Evolutionary conservation across 176 grass and related monocot genomes (phyloP), one percentile per base, ranked within the genome.

Genomic region (Oryza meyeriana): DNA sequence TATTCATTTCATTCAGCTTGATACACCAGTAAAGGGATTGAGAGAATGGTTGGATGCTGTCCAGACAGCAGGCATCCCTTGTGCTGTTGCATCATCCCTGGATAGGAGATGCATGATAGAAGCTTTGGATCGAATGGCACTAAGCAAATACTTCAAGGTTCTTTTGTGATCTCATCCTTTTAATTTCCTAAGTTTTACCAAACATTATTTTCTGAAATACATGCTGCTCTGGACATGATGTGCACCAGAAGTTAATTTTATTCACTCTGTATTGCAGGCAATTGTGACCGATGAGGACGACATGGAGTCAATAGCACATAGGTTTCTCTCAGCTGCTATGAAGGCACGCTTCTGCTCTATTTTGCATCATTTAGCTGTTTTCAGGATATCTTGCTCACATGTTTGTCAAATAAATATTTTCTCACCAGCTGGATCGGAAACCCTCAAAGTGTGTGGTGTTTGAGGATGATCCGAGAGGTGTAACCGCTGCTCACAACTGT

Each of bases 221-320:
- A 2, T 71, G 16, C 31, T 81, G 4, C 47, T 27, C 84, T 22
- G 78, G 27, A 64, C 74, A 66, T 4, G 13, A 61, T 31, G 27
- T 59, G 67, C 22, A 44, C 27, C 32, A 45, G 5, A 71, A 22
- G 18, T 30, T 70, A 0, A 44, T 58, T 58, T 25, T 58, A 35
- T 76, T 74, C 74, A 52, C 25, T 65, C 59, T 61, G 41, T 47
- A 82, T 18, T 86, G 10, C 81, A 99, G 96, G 89, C 91, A 1
- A 86, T 93, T 88, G 93, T 99, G 63, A 91, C 91, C 32, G 91
- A 95, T 14, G 96, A 93, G 77, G 96, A 99, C 79, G 96, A 90
- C 25, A 95, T 99, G 96, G 96, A 99, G 58, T 99, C 96, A 22
- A 99, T 95, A 72, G 92, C 96, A 40, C 89, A 99, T 85, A 87